phyloP scores from a whole-genome alignment of 768 basidiomycete genomes.

The Leccinum aurantiacum region DNA sequence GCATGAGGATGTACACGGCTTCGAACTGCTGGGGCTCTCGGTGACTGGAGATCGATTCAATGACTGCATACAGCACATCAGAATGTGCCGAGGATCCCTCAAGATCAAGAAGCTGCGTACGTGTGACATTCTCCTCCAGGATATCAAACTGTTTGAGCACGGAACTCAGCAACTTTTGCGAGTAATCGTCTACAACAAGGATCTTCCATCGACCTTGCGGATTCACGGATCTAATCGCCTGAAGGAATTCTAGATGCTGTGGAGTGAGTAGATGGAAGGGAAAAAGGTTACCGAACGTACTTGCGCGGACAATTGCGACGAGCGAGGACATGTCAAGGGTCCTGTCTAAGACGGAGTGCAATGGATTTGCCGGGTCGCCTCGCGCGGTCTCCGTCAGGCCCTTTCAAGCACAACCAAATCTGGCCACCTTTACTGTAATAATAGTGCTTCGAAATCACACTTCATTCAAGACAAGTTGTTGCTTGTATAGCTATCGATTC shows the following conservation, averaged over 20 bases:
- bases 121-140: conserved; percentile 92
- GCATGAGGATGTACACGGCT: conserved; percentile 92
- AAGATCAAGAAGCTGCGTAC: conserved; percentile 48
- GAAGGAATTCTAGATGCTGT: conserved; percentile 67
- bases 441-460: background rate
- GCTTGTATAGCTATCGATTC: background rate
- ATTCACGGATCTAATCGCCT: conserved; percentile 82
- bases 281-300: conserved; percentile 32
- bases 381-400: background rate
- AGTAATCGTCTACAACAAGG: conserved; percentile 92
- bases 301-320: conserved; percentile 44
- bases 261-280: conserved; percentile 2
- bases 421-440: conserved; percentile 14
- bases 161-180: conserved; percentile 77
- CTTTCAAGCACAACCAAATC: conserved; percentile 1
- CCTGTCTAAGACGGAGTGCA: background rate
- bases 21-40: conserved; percentile 88
- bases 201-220: conserved; percentile 95
- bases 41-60: conserved; percentile 83
- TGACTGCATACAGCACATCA: conserved; percentile 52
- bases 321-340: conserved; percentile 42
- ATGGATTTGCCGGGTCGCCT: background rate
- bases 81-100: background rate
- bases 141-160: conserved; percentile 94
- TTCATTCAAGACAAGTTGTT: background rate